phyloP scores from a whole-genome alignment of 139 green algal species.

The Chlorella sp. region DNA sequence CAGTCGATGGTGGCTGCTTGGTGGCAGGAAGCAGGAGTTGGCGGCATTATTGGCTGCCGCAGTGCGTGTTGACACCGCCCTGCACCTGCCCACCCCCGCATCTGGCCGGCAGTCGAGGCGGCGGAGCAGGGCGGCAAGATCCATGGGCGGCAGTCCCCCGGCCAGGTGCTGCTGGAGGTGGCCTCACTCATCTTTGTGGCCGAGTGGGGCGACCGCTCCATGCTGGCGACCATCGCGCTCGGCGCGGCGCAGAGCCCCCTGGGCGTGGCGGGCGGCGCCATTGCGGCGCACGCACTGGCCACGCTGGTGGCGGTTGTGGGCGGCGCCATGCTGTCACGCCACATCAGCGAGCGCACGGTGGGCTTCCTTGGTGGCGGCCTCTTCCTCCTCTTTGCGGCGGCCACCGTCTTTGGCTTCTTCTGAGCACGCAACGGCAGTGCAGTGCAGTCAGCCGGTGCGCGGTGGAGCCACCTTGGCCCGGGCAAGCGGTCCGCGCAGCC shows the following conservation, averaged over 20 bases:
- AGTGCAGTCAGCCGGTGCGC: too few species aligned
- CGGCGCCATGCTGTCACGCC: conserved; percentile 83
- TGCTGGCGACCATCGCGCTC: conserved; percentile 97
- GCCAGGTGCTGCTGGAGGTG: conserved; percentile 46
- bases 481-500: too few species aligned
- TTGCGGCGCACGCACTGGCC: conserved; percentile 87
- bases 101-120: conserved; percentile 18
- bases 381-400: conserved; percentile 93
- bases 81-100: neutral
- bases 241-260: conserved; percentile 83
- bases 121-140: conserved; percentile 48
- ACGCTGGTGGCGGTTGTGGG: conserved; percentile 93
- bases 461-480: too few species aligned
- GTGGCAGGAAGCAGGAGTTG: too few species aligned
- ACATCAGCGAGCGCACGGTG: conserved; percentile 91
- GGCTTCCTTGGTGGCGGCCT: conserved; percentile 82
- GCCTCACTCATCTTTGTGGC: conserved; percentile 93
- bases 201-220: conserved; percentile 95
- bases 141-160: neutral
- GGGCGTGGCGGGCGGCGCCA: conserved; percentile 91
- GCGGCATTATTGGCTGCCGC: too few species aligned
- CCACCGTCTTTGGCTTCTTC: conserved; percentile 75
- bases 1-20: too few species aligned
- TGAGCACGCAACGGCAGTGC: conserved; percentile 14
- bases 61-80: too few species aligned